Evolutionary conservation across 371 early-diverging fungal species (phyloP), one percentile per base, ranked within the genome.

Genomic region (Apophysomyces trapeziformis): DNA sequence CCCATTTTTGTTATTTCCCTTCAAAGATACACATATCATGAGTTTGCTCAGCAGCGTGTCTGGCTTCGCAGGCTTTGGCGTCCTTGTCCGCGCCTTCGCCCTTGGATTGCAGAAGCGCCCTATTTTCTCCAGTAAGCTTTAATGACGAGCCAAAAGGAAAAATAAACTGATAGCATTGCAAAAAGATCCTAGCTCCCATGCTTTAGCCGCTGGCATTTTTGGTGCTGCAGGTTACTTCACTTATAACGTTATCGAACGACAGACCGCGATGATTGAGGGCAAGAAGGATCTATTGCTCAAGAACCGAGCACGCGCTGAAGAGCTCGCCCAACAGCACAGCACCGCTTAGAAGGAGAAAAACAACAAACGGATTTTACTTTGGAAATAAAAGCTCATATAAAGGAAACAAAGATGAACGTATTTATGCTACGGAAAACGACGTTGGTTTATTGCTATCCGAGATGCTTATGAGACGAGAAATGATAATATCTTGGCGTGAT

Each of bases 1-100:
- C 41, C 41, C 41, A 62, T 26, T 47, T 60, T 46, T 58, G 39
- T 39, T 58, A 39, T 56, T 66, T 58, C 56, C 43, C 56, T 64
- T 44, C 37, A 58, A 36, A 63, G 41, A 59, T 58, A 46, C 39
- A 46, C 57, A 59, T 57, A 72, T 39, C 41, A 82, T 82, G 82
- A 76, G 74, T 73, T 67, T 82, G 58, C 69, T 79, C 58, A 68
- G 73, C 66, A 77, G 78, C 66, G 79, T 80, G 67, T 75, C 83
- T 63, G 83, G 83, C 57, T 83, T 83, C 61, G 83, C 83, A 44
- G 77, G 79, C 57, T 76, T 83, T 57, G 83, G 83, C 74, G 79
- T 83, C 50, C 77, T 78, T 64, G 80, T 83, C 47, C 83, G 83
- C 58, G 71, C 83, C 60, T 83, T 80, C 66, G 80, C 83, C 62